Base-by-base conservation (phyloP, 345 rosid species). In the Jatropha curcas region DNA sequence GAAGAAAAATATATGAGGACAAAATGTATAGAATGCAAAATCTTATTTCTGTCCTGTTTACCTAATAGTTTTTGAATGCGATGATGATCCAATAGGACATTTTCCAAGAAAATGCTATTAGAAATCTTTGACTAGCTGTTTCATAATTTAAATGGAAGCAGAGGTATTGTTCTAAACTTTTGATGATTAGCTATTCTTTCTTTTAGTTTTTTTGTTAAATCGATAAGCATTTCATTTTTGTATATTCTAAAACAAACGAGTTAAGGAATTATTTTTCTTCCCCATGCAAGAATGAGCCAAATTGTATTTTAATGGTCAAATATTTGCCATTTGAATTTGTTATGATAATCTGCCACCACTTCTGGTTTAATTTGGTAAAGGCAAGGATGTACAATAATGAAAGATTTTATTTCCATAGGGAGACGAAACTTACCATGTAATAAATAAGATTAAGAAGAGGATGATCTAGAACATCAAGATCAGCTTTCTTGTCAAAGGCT, bases 381-480 rank as follows among this genome's bases (percentile, higher is more conserved):
- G 45, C 33, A 37, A 53, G 61, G 33, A 35, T 9, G 17, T 22
- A 37, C 19, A 35, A 39, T n/a, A 3, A 17, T 33, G 66, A 31
- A 14, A 41, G 13, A 10, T 7, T 17, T 17, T 12, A 13, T 14
- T 57, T 64, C 2, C 55, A 57, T 27, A 56, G 34, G 11, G 27
- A 48, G 17, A 30, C 57, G 58, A 55, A 56, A 72, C 84, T 81
- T 79, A 84, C 98, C 84, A 68, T 73, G 83, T 92, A 92, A 60
- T 82, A 90, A 60, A 87, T 33, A 41, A 90, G 84, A 75, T 92
- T 90, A 75, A 90, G 78, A 56, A 88, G 63, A 0, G 96, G 94
- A 80, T 92, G 94, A 67, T 92, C 82, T 46, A 89, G 50, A 65
- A 89, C 91, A 72, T 90, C 87, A 19, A 88, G 80, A 52, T 83